phyloP scores from a whole-genome alignment of 2,329 filamentous ascomycete species.

The Cladorrhinum sp. region DNA sequence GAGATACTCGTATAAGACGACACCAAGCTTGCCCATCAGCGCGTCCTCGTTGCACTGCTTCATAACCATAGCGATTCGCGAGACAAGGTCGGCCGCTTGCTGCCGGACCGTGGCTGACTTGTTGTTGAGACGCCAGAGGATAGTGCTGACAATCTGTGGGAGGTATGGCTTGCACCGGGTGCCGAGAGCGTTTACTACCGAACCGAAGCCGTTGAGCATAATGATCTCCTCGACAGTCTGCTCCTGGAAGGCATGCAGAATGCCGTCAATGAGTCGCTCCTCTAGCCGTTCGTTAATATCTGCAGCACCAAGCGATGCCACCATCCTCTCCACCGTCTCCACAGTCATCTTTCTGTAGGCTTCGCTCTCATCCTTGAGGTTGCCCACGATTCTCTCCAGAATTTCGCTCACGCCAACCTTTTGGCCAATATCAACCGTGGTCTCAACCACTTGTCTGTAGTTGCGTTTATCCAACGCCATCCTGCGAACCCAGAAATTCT shows the following conservation, averaged over 20 bases:
- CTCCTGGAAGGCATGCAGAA: conserved; percentile 95
- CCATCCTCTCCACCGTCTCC: conserved; percentile 94
- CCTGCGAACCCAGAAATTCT: conserved; percentile 94
- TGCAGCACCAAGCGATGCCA: conserved; percentile 87
- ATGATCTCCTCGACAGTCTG: conserved; percentile 95
- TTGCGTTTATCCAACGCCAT: conserved; percentile 98
- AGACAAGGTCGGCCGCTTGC: conserved; percentile 94
- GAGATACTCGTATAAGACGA: conserved; percentile 95
- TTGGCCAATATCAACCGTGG: conserved; percentile 92
- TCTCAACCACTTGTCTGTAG: conserved; percentile 96
- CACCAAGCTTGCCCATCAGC: conserved; percentile 89
- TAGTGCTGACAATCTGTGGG: conserved; percentile 93
- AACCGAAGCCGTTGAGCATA: conserved; percentile 96
- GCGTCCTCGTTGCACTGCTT: conserved; percentile 96
- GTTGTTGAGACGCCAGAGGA: conserved; percentile 95
- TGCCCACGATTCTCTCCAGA: conserved; percentile 85
- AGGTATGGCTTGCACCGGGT: conserved; percentile 94
- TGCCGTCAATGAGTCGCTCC: conserved; percentile 90
- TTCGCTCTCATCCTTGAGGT: conserved; percentile 97
- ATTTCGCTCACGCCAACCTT: conserved; percentile 98
- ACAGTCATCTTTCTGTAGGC: conserved; percentile 99
- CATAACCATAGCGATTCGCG: conserved; percentile 97
- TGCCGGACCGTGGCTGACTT: conserved; percentile 95
- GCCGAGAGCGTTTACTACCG: conserved; percentile 91
- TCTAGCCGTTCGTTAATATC: conserved; percentile 92